Evolutionary conservation across 768 basidiomycete species (phyloP).

Genomic region (Rickenella mellea): DNA sequence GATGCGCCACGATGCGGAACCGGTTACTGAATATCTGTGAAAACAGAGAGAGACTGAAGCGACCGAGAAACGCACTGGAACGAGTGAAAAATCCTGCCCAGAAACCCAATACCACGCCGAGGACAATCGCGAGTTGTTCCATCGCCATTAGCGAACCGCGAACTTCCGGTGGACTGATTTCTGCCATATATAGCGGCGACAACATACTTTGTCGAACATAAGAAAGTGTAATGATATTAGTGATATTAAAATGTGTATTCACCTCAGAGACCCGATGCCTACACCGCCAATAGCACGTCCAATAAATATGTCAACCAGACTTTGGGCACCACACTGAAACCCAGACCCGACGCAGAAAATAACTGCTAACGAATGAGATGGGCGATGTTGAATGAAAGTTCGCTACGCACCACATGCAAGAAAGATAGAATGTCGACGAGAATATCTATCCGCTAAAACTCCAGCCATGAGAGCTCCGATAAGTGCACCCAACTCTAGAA

Average conservation of each 20-base stretch:
- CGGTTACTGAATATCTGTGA: conserved; percentile 30
- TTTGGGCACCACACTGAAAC: conserved; percentile 54
- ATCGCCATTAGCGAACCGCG: conserved; percentile 72
- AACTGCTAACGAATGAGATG: conserved; percentile 24
- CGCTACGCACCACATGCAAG: conserved; percentile 49
- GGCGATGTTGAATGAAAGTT: not conserved
- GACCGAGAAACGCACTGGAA: conserved; percentile 29
- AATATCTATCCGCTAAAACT: conserved; percentile 56
- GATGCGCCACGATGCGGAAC: conserved; percentile 67
- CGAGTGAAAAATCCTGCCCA: conserved; percentile 76
- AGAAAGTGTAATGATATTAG: not conserved
- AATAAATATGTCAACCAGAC: conserved; percentile 46
- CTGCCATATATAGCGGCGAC: conserved; percentile 75
- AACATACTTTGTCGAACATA: conserved; percentile 43
- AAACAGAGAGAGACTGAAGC: not conserved
- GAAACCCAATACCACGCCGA: conserved; percentile 75
- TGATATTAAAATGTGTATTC: conserved; percentile 4
- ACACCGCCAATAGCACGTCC: conserved; percentile 72
- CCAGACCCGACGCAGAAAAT: conserved; percentile 66
- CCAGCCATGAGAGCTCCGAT: conserved; percentile 64
- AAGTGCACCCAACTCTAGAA: conserved; percentile 71
- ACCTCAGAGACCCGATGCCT: conserved; percentile 74
- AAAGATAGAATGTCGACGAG: conserved; percentile 59
- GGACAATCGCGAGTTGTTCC: conserved; percentile 73
- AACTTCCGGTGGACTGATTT: conserved; percentile 74